A percentile compares a stretch with the other conserved stretches of the same genome.
phyloP scores from a whole-genome alignment of 352 stramenopile genomes.

The Salisapilia sapeloensis region DNA sequence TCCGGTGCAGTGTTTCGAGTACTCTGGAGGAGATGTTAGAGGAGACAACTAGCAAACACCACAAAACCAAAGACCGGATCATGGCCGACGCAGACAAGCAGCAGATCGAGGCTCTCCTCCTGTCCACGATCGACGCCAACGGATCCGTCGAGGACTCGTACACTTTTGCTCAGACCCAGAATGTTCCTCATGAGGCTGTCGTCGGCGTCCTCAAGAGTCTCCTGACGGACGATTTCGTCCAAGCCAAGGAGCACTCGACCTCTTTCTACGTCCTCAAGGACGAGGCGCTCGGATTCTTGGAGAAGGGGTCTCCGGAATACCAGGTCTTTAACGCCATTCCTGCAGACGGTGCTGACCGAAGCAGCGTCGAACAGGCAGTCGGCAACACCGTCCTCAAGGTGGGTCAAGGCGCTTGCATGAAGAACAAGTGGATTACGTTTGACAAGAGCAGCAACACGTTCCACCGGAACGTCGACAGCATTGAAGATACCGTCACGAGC shows the following conservation, averaged over 20 bases:
- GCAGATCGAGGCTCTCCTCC: conserved; percentile 44
- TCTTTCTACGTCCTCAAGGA: conserved; percentile 89
- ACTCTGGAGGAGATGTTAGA: too few relatives aligned
- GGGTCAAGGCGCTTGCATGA: conserved; percentile 94
- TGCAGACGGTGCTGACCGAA: conserved; percentile 43
- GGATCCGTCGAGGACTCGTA: conserved; percentile 63
- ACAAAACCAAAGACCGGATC: conserved; percentile 21
- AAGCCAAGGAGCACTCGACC: conserved; percentile 47
- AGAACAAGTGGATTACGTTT: conserved; percentile 95
- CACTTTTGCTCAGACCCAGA: conserved; percentile 50
- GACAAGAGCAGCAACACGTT: conserved; percentile 84
- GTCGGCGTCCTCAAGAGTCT: conserved; percentile 94
- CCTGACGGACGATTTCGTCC: conserved; percentile 85
- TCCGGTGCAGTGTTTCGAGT: too few relatives aligned
- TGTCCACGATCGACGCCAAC: conserved; percentile 27
- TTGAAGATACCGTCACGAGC: conserved; percentile 50
- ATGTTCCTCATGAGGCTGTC: conserved; percentile 84
- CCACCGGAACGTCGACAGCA: conserved; percentile 50
- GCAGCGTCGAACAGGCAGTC: conserved; percentile 68
- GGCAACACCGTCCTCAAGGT: conserved; percentile 86
- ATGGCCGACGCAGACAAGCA: conserved; percentile 52
- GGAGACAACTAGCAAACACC: neutral
- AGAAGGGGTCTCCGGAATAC: conserved; percentile 61
- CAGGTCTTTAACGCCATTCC: conserved; percentile 75
- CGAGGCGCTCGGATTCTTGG: conserved; percentile 72